A percentile compares a stretch with the other conserved stretches of the same genome.
Conservation (phyloP, 2,329 filamentous ascomycete genomes). For the Sclerotiophoma versabilis region DNA sequence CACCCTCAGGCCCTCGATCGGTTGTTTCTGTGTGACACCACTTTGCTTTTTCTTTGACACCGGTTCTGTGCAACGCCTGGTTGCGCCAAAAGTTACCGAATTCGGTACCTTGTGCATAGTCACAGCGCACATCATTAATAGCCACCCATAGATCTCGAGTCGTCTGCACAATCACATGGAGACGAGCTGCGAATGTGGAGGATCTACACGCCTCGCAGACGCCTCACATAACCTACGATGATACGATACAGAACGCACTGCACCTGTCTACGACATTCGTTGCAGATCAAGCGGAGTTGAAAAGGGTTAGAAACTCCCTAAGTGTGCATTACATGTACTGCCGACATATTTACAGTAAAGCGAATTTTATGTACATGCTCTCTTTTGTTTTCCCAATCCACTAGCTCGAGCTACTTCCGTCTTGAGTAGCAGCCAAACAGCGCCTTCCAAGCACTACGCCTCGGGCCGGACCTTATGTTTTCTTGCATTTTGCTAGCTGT, state of each 20-base stretch:
- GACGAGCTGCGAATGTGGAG: conserved; percentile 6
- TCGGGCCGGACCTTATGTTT: conserved; percentile 5
- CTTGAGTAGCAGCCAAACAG: conserved; percentile 7
- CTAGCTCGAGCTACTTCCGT: neutral
- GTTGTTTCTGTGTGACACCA: neutral
- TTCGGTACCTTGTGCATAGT: conserved; percentile 1
- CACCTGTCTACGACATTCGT: neutral
- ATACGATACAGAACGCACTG: neutral
- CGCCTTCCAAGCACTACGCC: conserved; percentile 3
- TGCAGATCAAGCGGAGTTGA: too few relatives aligned
- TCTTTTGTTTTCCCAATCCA: neutral
- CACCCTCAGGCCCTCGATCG: neutral
- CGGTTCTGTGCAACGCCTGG: conserved; percentile 6
- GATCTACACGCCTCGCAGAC: conserved; percentile 15
- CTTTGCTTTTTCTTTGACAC: conserved; percentile 1
- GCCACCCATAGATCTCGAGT: neutral
- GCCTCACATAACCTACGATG: conserved; percentile 5
- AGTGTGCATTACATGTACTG: neutral
- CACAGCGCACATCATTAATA: neutral
- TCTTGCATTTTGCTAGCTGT: neutral
- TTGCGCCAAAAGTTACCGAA: neutral
- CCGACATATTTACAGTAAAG: conserved; percentile 2
- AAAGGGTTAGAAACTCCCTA: too few relatives aligned
- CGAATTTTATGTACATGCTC: neutral
- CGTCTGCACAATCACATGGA: neutral